phyloP scores from a whole-genome alignment of 306 rosid species.

The Cicer arietinum region DNA sequence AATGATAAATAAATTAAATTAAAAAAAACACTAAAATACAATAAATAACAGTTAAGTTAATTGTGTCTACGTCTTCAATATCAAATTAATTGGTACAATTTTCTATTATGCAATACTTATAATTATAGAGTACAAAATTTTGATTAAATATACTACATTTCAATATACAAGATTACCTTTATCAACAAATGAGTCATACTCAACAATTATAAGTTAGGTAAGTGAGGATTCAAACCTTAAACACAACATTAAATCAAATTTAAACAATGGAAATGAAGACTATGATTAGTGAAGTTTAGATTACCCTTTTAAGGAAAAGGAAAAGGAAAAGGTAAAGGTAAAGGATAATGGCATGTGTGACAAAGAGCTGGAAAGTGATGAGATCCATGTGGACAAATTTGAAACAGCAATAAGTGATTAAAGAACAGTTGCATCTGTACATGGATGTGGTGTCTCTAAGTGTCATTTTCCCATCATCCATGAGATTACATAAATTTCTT shows the following conservation, averaged over 20 bases:
- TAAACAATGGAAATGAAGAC: conserved; percentile 18
- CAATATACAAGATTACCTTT: too few species aligned
- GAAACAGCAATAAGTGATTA: conserved; percentile 20
- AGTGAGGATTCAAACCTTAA: background rate
- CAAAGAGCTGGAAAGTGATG: conserved; percentile 39
- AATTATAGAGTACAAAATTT: too few species aligned
- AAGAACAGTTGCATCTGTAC: conserved; percentile 37
- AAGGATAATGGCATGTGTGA: conserved; percentile 16
- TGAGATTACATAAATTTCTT: too few species aligned
- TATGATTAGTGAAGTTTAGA: background rate
- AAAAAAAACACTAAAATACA: too few species aligned
- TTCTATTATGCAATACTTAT: too few species aligned
- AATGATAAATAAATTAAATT: too few species aligned
- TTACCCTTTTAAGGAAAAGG: background rate
- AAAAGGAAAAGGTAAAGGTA: background rate
- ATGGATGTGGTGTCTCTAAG: conserved; percentile 18
- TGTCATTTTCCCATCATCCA: conserved; percentile 31
- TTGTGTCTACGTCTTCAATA: too few species aligned
- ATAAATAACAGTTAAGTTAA: too few species aligned
- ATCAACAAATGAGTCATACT: too few species aligned
- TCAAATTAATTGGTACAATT: too few species aligned
- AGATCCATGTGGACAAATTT: conserved; percentile 37
- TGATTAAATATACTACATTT: too few species aligned
- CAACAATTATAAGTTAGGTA: too few species aligned
- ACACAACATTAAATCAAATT: background rate